phyloP scores from a whole-genome alignment of 2,329 filamentous ascomycete genomes.

The Venturia oleaginea region DNA sequence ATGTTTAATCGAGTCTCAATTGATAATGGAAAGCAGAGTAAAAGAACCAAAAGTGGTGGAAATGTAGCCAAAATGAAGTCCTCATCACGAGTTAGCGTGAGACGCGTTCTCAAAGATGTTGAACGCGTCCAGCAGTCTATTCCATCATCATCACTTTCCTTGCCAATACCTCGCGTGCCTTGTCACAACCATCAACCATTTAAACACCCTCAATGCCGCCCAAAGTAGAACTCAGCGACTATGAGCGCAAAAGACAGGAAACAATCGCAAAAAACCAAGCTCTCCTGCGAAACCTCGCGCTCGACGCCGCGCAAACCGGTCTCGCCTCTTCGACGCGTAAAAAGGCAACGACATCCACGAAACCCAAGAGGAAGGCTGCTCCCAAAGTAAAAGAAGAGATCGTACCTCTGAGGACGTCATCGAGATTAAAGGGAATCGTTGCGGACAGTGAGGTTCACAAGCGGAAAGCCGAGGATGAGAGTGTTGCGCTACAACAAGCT shows the following conservation, averaged over 20 bases:
- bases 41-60: too few species aligned
- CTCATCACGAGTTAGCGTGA: neutral
- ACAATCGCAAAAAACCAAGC: conserved; percentile 84
- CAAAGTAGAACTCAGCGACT: conserved; percentile 54
- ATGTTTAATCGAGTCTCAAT: too few species aligned
- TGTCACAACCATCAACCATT: neutral
- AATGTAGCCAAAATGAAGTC: neutral
- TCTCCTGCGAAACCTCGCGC: conserved; percentile 66
- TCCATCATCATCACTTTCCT: neutral
- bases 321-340: conserved; percentile 49
- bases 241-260: conserved; percentile 73
- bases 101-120: neutral
- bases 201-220: neutral
- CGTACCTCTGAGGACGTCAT: conserved; percentile 50
- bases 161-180: too few species aligned
- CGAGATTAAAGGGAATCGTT: conserved; percentile 51
- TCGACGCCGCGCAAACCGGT: conserved; percentile 59
- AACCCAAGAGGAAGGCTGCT: conserved; percentile 30
- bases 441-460: conserved; percentile 60
- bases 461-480: conserved; percentile 58
- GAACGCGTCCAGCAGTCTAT: neutral
- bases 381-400: conserved; percentile 50
- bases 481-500: conserved; percentile 46
- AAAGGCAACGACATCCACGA: conserved; percentile 37
- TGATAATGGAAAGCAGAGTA: too few species aligned